phyloP scores from a whole-genome alignment of 1,284 basidiomycete species.

The Ceratobasidium sp. region DNA sequence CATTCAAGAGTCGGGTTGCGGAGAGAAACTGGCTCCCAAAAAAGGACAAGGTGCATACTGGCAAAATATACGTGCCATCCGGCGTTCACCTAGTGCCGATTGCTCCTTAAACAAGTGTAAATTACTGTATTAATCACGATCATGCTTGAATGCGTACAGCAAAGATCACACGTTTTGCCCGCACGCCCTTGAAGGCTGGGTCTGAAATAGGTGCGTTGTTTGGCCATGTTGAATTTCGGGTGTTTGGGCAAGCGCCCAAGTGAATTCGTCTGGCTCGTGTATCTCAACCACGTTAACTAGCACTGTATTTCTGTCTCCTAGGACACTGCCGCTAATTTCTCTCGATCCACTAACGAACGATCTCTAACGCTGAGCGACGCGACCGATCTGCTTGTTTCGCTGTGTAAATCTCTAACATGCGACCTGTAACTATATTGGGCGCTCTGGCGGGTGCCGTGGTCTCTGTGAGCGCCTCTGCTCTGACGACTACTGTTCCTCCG shows the following conservation, averaged over 20 bases:
- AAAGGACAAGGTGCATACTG: conserved; percentile 25
- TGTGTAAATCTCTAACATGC: conserved; percentile 34
- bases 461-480: conserved; percentile 64
- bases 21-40: conserved; percentile 18
- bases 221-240: conserved; percentile 13
- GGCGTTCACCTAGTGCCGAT: not conserved
- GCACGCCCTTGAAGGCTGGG: conserved; percentile 8
- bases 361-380: conserved; percentile 10
- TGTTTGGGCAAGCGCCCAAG: conserved; percentile 22
- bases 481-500: conserved; percentile 87
- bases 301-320: conserved; percentile 2
- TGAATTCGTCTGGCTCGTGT: not conserved
- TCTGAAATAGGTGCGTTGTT: conserved; percentile 7
- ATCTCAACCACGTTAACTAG: conserved; percentile 19
- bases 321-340: conserved; percentile 24
- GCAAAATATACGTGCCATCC: conserved; percentile 10
- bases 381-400: conserved; percentile 4
- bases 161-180: conserved; percentile 5
- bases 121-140: conserved; percentile 27
- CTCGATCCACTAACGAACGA: conserved; percentile 24
- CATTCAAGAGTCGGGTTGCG: conserved; percentile 10
- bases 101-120: not conserved
- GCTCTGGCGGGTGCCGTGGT: conserved; percentile 32
- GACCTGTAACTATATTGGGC: conserved; percentile 18
- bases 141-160: conserved; percentile 7